phyloP scores from a whole-genome alignment of 768 basidiomycete genomes.

The Tylopilus felleus region DNA sequence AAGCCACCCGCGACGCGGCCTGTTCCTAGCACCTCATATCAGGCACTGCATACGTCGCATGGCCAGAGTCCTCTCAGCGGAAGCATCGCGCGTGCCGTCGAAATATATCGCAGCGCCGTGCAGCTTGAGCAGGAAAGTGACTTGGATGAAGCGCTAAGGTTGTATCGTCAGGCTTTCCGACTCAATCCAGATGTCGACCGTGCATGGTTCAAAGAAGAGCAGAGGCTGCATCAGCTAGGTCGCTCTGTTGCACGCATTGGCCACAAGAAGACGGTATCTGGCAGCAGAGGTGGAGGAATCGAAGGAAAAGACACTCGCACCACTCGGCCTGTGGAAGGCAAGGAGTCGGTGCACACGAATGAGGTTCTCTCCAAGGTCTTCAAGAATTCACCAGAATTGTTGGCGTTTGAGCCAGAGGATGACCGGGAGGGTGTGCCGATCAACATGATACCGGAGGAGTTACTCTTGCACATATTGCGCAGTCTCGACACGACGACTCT shows the following conservation, averaged over 20 bases:
- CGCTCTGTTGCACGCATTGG: constrained; percentile 37
- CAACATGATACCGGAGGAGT: constrained; percentile 67
- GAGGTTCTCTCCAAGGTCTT: constrained; percentile 49
- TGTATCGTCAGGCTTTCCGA: constrained; percentile 82
- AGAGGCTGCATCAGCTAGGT: constrained; percentile 16
- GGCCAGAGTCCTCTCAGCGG: constrained; percentile 33
- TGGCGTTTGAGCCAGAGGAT: constrained; percentile 67
- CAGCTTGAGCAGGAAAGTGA: constrained; percentile 69
- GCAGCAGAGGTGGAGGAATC: constrained; percentile 59
- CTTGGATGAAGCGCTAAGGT: constrained; percentile 67
- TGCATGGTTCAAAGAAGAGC: constrained; percentile 60
- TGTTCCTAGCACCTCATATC: constrained; percentile 13
- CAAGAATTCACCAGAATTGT: constrained; percentile 42
- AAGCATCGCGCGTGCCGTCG: constrained; percentile 49
- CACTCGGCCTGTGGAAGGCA: constrained; percentile 52
- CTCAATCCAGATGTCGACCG: constrained; percentile 74
- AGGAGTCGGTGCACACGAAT: constrained; percentile 20
- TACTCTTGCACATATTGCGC: constrained; percentile 65
- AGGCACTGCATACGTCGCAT: constrained; percentile 20
- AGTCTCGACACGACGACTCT: constrained; percentile 63
- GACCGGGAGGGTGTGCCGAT: constrained; percentile 58
- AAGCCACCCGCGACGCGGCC: constrained; percentile 9
- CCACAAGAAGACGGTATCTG: constrained; percentile 74
- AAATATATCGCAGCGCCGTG: constrained; percentile 67
- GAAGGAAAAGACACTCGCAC: constrained; percentile 69